These are phyloP conservation scores for Paramecium bursaria DNA, from an alignment of 73 alveolate genomes.

Conservation along the genomic window DNA sequence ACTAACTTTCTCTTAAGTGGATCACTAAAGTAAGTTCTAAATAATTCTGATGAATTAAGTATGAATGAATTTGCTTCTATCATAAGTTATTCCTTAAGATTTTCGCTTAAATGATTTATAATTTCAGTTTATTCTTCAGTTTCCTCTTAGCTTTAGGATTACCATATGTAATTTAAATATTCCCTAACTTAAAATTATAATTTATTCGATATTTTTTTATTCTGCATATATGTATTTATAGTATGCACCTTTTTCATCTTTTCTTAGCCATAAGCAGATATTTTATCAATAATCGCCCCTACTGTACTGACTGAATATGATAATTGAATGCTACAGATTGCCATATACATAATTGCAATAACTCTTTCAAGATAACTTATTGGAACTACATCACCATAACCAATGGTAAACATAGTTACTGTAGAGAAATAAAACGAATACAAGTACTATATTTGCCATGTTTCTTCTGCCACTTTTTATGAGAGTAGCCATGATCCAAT, in stretches of 20 bases:
- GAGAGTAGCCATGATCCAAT: conserved; percentile 27
- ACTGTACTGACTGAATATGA: conserved; percentile 61
- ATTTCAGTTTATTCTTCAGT: conserved; percentile 49
- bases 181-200: conserved; percentile 56
- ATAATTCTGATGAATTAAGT: conserved; percentile 24
- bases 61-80: conserved; percentile 24
- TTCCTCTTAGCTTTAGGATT: conserved; percentile 43
- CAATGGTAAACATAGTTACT: conserved; percentile 67
- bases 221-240: conserved; percentile 57
- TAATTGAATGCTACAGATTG: conserved; percentile 49
- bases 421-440: conserved; percentile 65
- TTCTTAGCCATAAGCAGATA: conserved; percentile 57
- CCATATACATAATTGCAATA: conserved; percentile 56
- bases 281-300: conserved; percentile 65
- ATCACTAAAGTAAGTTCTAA: conserved; percentile 34
- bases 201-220: conserved; percentile 51
- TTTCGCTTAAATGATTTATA: conserved; percentile 26
- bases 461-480: neutral
- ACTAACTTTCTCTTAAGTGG: conserved; percentile 32
- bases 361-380: conserved; percentile 45
- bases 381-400: conserved; percentile 70
- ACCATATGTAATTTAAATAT: conserved; percentile 43
- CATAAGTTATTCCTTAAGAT: conserved; percentile 44
- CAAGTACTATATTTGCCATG: conserved; percentile 27
- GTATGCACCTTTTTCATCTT: conserved; percentile 44